Conservation (phyloP, 2,329 filamentous ascomycete genomes). For the Calonectria montana region DNA sequence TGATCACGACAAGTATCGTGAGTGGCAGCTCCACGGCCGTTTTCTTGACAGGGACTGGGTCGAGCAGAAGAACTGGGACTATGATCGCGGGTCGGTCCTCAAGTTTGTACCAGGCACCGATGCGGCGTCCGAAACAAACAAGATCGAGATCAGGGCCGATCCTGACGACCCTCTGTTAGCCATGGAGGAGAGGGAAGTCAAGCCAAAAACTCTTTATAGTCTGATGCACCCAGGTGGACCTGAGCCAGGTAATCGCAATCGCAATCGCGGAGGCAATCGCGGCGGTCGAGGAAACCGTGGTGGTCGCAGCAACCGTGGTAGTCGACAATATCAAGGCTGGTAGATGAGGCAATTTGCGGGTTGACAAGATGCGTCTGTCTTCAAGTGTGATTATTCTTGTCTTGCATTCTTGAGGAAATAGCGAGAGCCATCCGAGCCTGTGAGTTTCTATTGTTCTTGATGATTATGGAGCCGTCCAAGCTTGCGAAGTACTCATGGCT, state of each 20-base stretch:
- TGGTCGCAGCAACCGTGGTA: neutral
- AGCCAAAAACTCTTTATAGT: neutral
- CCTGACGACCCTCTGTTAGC: neutral
- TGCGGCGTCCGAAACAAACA: neutral
- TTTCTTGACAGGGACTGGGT: neutral
- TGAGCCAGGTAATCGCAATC: too few relatives aligned
- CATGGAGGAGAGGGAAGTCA: neutral
- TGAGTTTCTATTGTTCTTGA: too few relatives aligned
- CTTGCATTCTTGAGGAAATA: neutral
- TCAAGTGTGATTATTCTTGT: neutral
- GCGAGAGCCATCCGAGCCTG: too few relatives aligned
- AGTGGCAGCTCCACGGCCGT: neutral
- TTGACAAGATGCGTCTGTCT: neutral
- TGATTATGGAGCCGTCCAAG: too few relatives aligned
- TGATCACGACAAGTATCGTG: neutral
- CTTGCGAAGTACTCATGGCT: too few relatives aligned
- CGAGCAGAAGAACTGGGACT: neutral
- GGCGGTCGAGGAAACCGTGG: too few relatives aligned
- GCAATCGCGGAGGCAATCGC: too few relatives aligned
- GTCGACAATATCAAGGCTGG: neutral
- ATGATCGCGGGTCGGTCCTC: neutral
- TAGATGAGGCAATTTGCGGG: neutral
- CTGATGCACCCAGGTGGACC: neutral
- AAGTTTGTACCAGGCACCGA: neutral
- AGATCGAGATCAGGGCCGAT: neutral